Conservation (phyloP, 345 rosid genomes). For the Passiflora organensis region DNA sequence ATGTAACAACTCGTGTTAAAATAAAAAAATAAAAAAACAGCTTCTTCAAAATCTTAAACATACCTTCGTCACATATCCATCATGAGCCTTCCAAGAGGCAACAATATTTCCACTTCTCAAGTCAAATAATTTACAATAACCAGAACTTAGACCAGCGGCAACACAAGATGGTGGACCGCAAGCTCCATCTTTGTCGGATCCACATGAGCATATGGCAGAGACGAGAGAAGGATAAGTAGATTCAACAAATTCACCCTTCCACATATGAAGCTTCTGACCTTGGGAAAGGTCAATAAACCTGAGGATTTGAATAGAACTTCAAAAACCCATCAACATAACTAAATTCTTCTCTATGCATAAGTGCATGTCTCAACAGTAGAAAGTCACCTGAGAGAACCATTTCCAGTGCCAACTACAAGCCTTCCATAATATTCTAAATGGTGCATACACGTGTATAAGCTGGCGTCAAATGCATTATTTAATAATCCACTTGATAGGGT, state of each 20-base stretch:
- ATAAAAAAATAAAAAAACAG: slow-evolving; percentile 3
- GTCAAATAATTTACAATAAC: slow-evolving; percentile 79
- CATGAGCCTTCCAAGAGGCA: slow-evolving; percentile 88
- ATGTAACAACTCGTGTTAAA: slow-evolving; percentile 2
- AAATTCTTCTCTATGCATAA: slow-evolving; percentile 10
- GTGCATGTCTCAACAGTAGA: slow-evolving; percentile 2
- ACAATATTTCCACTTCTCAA: slow-evolving; percentile 56
- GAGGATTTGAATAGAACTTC: slow-evolving; percentile 5
- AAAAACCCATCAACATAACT: slow-evolving; percentile 11
- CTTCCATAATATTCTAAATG: slow-evolving; percentile 54
- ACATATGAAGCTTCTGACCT: slow-evolving; percentile 76
- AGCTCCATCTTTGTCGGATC: slow-evolving; percentile 46
- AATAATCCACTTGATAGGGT: slow-evolving; percentile 65
- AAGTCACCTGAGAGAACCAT: slow-evolving; percentile 75
- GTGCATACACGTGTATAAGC: slow-evolving; percentile 83
- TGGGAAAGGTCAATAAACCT: slow-evolving; percentile 69
- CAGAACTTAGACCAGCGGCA: slow-evolving; percentile 87
- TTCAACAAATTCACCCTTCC: slow-evolving; percentile 76
- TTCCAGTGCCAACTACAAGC: slow-evolving; percentile 79
- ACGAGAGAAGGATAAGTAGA: slow-evolving; percentile 74
- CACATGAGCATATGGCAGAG: slow-evolving; percentile 74
- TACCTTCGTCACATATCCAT: slow-evolving; percentile 86
- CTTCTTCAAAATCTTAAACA: not conserved
- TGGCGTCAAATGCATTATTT: slow-evolving; percentile 62
- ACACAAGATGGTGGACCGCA: slow-evolving; percentile 61